Percentiles rank a stretch among this genome's conserved stretches.
These are phyloP conservation scores for Boletus tomentosulus DNA, from an alignment of 768 basidiomycete genomes.

Conservation along the genomic window DNA sequence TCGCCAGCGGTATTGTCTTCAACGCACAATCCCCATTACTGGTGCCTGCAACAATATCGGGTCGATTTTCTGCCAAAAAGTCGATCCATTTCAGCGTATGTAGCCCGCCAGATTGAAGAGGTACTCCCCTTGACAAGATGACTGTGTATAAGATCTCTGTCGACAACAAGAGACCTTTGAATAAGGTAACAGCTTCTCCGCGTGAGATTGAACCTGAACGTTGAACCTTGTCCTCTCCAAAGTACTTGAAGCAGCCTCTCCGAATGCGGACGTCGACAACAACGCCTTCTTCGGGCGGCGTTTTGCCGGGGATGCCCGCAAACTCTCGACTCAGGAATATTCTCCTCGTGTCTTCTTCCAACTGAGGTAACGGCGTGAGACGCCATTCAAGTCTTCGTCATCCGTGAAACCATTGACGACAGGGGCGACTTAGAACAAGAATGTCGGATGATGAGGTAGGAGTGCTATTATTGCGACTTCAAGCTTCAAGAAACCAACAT, in stretches of 20 bases:
- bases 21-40: not conserved
- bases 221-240: too few species aligned
- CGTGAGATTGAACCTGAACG: too few species aligned
- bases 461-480: not conserved
- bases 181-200: too few species aligned
- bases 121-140: not conserved
- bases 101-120: too few species aligned
- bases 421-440: not conserved
- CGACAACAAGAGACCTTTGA: too few species aligned
- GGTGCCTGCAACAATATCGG: not conserved
- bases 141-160: too few species aligned
- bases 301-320: not conserved
- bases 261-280: not conserved
- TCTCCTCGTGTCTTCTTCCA: not conserved
- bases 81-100: not conserved
- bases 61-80: not conserved
- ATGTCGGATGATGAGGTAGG: not conserved
- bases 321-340: not conserved
- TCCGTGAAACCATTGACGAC: not conserved
- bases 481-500: not conserved
- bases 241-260: too few species aligned
- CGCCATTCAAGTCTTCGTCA: not conserved
- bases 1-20: not conserved
- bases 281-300: not conserved
- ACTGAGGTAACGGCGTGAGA: not conserved